Base-by-base conservation (phyloP, 164 flowering plant species). In the Cinnamomum micranthum region DNA sequence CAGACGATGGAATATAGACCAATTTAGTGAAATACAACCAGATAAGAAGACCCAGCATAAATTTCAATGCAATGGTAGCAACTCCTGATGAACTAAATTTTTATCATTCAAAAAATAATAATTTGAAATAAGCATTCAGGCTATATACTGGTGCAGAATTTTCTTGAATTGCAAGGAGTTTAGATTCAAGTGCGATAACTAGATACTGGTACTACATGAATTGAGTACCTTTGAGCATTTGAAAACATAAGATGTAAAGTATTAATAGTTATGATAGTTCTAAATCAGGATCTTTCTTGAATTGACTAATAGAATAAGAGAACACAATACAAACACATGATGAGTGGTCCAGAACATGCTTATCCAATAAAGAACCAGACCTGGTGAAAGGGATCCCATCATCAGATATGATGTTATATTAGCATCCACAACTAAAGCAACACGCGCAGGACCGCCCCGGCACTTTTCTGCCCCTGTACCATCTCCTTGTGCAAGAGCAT, bases 341-440 rank as follows among this genome's bases (percentile, higher is more conserved):
- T n/a, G 23, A 47, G 23, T 11, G 35, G 71, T 52, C 24, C 33
- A 70, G 72, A 51, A 70, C 17, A 69, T 50, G 31, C 11, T 27
- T 25, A 70, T 52, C 47, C 3, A 41, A 27, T 33, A 70, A 35
- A 64, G 50, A 24, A 82, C 50, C 78, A 77, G 69, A 95, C 99
- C 99, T 86, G 98, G 99, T 82, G 99, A 95, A 85, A 95, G 93
- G 80, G 99, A 95, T 9, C 99, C 99, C 99, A 95, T 95, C 99
- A 95, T 95, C 70, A 95, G 95, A 86, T 93, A 95, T 20, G 99
- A 95, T 76, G 98, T 93, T 83, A 94, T 95, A 84, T 92, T 93
- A 76, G 99, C 99, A 89, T 93, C 98, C 77, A 95, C 99, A 71
- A 95, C 83, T 83, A 94, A 95, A 79, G 99, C 98, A 82, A 92